These are phyloP conservation scores for Salix exigua DNA, from an alignment of 345 rosid species.

Conservation along the genomic window DNA sequence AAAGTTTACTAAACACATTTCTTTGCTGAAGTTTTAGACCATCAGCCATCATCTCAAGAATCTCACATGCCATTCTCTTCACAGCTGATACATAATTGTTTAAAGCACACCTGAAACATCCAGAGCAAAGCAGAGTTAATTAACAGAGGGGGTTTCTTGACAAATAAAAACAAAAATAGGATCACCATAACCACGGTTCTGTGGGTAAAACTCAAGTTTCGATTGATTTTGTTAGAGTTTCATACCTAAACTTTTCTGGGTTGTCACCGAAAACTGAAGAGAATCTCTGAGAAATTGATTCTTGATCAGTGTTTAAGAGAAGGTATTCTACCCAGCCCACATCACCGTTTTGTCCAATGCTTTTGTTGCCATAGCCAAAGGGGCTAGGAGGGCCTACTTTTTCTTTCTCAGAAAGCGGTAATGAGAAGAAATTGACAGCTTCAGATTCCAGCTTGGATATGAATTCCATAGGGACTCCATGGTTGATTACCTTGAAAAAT, in stretches of 20 bases:
- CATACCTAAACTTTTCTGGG: conserved; percentile 35
- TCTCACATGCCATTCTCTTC: conserved; percentile 16
- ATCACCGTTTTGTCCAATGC: conserved; percentile 48
- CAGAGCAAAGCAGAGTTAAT: background rate
- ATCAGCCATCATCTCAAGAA: conserved; percentile 27
- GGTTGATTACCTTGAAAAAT: conserved; percentile 50
- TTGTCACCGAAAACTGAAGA: conserved; percentile 11
- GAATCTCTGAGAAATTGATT: conserved; percentile 7
- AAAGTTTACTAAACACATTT: conserved; percentile 27
- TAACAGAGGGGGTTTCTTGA: background rate
- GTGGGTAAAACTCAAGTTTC: background rate
- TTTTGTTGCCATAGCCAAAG: conserved; percentile 50
- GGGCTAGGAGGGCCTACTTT: conserved; percentile 39
- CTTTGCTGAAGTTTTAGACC: conserved; percentile 31
- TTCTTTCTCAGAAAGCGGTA: conserved; percentile 36
- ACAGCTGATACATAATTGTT: conserved; percentile 20
- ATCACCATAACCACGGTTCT: background rate
- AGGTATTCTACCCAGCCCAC: conserved; percentile 58
- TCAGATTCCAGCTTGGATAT: conserved; percentile 34
- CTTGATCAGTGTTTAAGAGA: conserved; percentile 32
- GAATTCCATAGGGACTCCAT: conserved; percentile 38
- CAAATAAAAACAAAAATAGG: background rate
- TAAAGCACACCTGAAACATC: conserved; percentile 14
- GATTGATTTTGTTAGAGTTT: background rate
- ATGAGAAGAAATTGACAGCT: conserved; percentile 36